phyloP scores from a whole-genome alignment of 1,284 basidiomycete genomes.

The Meripilus lineatus region DNA sequence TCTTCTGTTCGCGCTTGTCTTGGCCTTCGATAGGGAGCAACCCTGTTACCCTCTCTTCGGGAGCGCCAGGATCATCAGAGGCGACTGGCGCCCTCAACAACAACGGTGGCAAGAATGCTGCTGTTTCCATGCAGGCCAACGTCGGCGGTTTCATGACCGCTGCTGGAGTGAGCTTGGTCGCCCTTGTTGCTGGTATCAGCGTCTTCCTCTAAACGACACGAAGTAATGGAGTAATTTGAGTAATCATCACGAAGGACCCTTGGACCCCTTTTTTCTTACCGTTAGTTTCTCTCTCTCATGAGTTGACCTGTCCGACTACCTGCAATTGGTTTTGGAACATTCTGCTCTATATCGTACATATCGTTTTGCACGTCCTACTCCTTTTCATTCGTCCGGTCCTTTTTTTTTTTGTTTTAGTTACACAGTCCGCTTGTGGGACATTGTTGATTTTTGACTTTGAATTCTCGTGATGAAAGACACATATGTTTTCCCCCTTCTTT shows the following conservation, averaged over 20 bases:
- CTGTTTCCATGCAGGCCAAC: conserved; percentile 7
- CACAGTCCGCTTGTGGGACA: too few species aligned
- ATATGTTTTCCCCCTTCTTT: too few species aligned
- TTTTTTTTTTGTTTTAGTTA: too few species aligned
- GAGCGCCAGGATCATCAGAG: conserved; percentile 31
- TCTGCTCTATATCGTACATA: too few species aligned
- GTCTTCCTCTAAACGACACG: conserved; percentile 1
- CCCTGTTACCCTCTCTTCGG: conserved; percentile 28
- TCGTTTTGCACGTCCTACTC: too few species aligned
- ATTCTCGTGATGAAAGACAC: too few species aligned
- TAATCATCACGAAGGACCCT: background rate
- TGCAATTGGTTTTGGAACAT: too few species aligned
- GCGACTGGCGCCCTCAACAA: conserved; percentile 18
- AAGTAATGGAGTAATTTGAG: background rate
- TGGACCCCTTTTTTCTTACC: background rate
- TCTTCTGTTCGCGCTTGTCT: background rate
- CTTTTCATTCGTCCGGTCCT: too few species aligned
- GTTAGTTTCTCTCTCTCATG: background rate
- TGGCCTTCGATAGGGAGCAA: conserved; percentile 14
- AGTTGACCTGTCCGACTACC: background rate
- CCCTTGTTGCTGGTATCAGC: conserved; percentile 8
- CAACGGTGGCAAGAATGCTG: conserved; percentile 12
- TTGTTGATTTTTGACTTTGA: too few species aligned
- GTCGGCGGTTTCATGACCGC: conserved; percentile 13
- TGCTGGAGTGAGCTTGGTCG: conserved; percentile 12